A percentile compares a stretch with the other conserved stretches of the same genome.
Evolutionary conservation across 192 early-diverging fungal genomes (phyloP).

Genomic region (Funneliformis geosporum): DNA sequence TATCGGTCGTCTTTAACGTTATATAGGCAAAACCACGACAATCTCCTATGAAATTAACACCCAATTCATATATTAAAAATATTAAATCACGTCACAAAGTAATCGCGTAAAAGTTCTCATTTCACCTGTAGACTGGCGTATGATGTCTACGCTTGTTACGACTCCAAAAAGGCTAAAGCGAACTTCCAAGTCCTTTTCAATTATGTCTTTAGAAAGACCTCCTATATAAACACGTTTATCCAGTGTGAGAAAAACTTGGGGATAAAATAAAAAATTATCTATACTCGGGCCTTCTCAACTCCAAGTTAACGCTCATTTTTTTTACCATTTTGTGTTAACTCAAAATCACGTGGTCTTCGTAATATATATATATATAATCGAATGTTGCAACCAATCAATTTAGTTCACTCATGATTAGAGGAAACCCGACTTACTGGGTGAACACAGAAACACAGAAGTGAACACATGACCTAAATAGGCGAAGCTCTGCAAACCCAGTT

Average conservation of each 20-base stretch:
- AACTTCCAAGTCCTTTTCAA: slow-evolving; percentile 53
- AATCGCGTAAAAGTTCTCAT: not conserved
- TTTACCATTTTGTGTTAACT: too few relatives aligned
- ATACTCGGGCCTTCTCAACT: too few relatives aligned
- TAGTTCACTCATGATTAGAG: too few relatives aligned
- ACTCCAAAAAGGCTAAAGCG: slow-evolving; percentile 78
- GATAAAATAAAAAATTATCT: not conserved
- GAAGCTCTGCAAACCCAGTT: too few relatives aligned
- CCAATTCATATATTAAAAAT: not conserved
- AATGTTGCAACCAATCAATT: too few relatives aligned
- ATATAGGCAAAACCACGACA: slow-evolving; percentile 79
- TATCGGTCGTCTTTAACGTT: slow-evolving; percentile 63
- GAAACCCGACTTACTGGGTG: too few relatives aligned
- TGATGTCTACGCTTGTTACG: slow-evolving; percentile 52
- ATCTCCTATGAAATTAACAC: slow-evolving; percentile 31
- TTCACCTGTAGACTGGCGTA: slow-evolving; percentile 47
- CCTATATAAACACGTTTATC: slow-evolving; percentile 75
- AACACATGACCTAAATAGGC: too few relatives aligned
- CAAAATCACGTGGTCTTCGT: too few relatives aligned
- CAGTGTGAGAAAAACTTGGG: not conserved
- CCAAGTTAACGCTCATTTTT: too few relatives aligned
- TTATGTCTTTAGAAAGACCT: slow-evolving; percentile 65
- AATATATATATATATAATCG: too few relatives aligned
- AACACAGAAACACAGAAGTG: too few relatives aligned
- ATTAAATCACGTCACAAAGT: slow-evolving; percentile 21